Conservation (phyloP, 1,284 basidiomycete genomes). For the Thelephora terrestris region DNA sequence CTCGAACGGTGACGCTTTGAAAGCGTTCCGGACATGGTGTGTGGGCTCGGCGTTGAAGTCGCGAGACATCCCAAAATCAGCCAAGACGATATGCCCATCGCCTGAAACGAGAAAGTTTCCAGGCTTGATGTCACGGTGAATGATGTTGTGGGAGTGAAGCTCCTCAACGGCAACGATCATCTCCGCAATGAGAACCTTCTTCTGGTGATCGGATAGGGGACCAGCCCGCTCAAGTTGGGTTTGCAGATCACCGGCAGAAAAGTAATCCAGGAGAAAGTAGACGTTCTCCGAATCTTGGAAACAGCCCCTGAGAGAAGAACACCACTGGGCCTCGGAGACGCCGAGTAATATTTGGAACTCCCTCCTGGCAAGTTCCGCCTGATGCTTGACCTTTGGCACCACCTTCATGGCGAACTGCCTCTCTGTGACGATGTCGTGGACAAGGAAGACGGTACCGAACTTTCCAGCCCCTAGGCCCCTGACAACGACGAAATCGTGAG, state of each 20-base stretch:
- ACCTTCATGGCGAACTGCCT: slow-evolving; percentile 8
- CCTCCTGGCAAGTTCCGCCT: neutral
- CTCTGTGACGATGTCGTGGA: slow-evolving; percentile 3
- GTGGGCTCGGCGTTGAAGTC: slow-evolving; percentile 38
- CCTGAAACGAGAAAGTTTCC: slow-evolving; percentile 49
- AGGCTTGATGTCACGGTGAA: slow-evolving; percentile 61
- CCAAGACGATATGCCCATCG: slow-evolving; percentile 40
- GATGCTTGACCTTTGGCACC: slow-evolving; percentile 4
- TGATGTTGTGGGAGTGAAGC: slow-evolving; percentile 46
- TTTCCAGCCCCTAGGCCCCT: slow-evolving; percentile 7
- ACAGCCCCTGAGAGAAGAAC: slow-evolving; percentile 5
- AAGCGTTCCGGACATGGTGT: slow-evolving; percentile 10
- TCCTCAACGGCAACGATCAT: slow-evolving; percentile 9
- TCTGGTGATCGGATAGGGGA: neutral
- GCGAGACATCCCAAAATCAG: slow-evolving; percentile 55
- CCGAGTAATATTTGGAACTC: slow-evolving; percentile 8
- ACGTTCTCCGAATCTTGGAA: slow-evolving; percentile 7
- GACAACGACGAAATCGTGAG: slow-evolving; percentile 4
- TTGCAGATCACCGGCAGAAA: slow-evolving; percentile 6
- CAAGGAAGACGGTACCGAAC: slow-evolving; percentile 8
- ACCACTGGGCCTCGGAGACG: slow-evolving; percentile 1
- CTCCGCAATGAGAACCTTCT: neutral
- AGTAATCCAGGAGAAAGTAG: slow-evolving; percentile 10
- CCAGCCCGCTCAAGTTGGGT: neutral
- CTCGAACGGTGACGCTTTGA: slow-evolving; percentile 27